These are phyloP conservation scores for Darksidea phi DNA, from an alignment of 495 filamentous ascomycete species.

Conservation along the genomic window DNA sequence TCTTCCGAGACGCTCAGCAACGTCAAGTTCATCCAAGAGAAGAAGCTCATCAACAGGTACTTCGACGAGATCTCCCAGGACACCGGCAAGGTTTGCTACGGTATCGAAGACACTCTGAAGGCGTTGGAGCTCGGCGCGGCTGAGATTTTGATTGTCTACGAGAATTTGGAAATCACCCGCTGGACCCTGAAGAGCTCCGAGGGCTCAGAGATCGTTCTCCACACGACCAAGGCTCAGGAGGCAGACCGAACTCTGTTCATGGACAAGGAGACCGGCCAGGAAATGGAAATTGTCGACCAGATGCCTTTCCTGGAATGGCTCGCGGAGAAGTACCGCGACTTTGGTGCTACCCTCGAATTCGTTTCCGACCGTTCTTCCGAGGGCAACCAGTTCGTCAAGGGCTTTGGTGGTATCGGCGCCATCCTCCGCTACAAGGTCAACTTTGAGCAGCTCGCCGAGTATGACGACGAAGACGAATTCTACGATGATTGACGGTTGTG, in stretches of 20 bases:
- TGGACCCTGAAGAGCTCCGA: constrained; percentile 79
- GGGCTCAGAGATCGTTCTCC: constrained; percentile 69
- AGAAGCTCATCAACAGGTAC: constrained; percentile 97
- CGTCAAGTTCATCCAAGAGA: constrained; percentile 99
- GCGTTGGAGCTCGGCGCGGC: constrained; percentile 94
- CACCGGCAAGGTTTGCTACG: constrained; percentile 92
- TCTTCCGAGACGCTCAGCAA: constrained; percentile 94
- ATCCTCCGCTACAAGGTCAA: constrained; percentile 99
- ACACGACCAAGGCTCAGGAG: constrained; percentile 87
- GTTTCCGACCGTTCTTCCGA: constrained; percentile 95
- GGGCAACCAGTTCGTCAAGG: constrained; percentile 99
- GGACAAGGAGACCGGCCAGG: constrained; percentile 90
- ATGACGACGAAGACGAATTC: constrained; percentile 96
- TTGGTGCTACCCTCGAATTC: constrained; percentile 94
- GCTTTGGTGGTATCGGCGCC: constrained; percentile 96
- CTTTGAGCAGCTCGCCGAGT: constrained; percentile 96
- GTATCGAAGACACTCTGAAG: constrained; percentile 95
- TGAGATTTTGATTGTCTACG: constrained; percentile 93
- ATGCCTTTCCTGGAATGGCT: constrained; percentile 97
- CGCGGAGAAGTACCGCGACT: constrained; percentile 95
- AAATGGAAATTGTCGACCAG: constrained; percentile 89
- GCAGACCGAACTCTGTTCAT: constrained; percentile 75
- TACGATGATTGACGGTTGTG: constrained; percentile 98
- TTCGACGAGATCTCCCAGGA: constrained; percentile 99
- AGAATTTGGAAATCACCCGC: constrained; percentile 91